A percentile compares a stretch with the other conserved stretches of the same genome.
Evolutionary conservation across 2,329 filamentous ascomycete species (phyloP).

Genomic region (Cladosporium sp.): DNA sequence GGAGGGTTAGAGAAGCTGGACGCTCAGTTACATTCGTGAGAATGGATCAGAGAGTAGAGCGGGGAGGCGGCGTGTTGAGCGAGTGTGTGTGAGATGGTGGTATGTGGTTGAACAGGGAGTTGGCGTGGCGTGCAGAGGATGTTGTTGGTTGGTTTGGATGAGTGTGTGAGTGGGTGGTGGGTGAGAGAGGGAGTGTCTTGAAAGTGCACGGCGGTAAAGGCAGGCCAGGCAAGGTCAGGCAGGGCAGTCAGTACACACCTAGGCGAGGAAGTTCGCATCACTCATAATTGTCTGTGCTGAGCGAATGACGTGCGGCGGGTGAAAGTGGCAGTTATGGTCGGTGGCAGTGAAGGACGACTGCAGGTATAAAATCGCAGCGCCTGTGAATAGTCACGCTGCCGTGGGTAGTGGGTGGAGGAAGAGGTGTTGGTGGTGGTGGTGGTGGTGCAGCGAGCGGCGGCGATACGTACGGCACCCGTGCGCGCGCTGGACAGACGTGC

Average conservation of each 20-base stretch:
- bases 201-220: neutral
- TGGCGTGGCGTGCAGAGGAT: neutral
- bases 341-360: neutral
- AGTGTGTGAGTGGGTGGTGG: neutral
- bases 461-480: neutral
- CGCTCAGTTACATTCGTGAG: constrained; percentile 21
- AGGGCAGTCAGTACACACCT: constrained; percentile 15
- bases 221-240: neutral
- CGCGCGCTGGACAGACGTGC: neutral
- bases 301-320: constrained; percentile 34
- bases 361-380: neutral
- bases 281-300: constrained; percentile 21
- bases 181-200: neutral
- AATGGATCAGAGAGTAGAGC: constrained; percentile 79
- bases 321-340: constrained; percentile 57
- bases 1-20: constrained; percentile 15
- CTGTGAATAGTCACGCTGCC: neutral
- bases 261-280: constrained; percentile 22
- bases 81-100: constrained; percentile 51
- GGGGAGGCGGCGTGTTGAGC: constrained; percentile 68
- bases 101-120: neutral
- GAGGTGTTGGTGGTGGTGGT: neutral
- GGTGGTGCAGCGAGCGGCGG: neutral
- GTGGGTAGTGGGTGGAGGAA: neutral
- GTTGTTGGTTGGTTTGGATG: neutral